Evolutionary conservation across 2,329 filamentous ascomycete species (phyloP).

Genomic region (Seiridium unicorne): DNA sequence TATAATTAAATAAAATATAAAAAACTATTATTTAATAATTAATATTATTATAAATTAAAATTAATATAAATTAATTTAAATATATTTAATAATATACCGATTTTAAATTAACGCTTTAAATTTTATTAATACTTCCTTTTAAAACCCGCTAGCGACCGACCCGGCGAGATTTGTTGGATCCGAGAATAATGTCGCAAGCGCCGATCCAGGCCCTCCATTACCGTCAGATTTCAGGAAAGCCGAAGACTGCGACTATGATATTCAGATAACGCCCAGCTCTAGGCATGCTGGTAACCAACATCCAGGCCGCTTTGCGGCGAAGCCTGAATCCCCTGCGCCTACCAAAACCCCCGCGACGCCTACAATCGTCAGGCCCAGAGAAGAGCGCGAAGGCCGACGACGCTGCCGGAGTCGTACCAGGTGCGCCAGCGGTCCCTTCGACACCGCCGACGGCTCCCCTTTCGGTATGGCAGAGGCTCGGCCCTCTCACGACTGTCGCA

Average conservation of each 20-base stretch:
- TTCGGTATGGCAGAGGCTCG: constrained; percentile 56
- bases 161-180: neutral
- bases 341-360: constrained; percentile 15
- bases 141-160: neutral
- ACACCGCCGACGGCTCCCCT: constrained; percentile 34
- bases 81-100: too few species aligned
- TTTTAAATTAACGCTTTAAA: too few species aligned
- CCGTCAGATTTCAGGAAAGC: neutral
- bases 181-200: neutral
- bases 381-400: constrained; percentile 10
- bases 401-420: constrained; percentile 14
- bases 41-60: too few species aligned
- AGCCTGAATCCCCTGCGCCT: constrained; percentile 14
- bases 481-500: constrained; percentile 52
- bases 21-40: too few species aligned
- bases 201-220: neutral
- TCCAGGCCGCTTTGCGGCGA: constrained; percentile 19
- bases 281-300: neutral
- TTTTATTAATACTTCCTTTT: too few species aligned
- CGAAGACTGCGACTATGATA: constrained; percentile 2
- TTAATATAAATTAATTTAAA: too few species aligned
- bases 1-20: too few species aligned
- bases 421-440: constrained; percentile 41
- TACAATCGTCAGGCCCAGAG: constrained; percentile 18
- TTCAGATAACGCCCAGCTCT: neutral